phyloP scores from a whole-genome alignment of 495 filamentous ascomycete genomes.

The Articulospora tetracladia region DNA sequence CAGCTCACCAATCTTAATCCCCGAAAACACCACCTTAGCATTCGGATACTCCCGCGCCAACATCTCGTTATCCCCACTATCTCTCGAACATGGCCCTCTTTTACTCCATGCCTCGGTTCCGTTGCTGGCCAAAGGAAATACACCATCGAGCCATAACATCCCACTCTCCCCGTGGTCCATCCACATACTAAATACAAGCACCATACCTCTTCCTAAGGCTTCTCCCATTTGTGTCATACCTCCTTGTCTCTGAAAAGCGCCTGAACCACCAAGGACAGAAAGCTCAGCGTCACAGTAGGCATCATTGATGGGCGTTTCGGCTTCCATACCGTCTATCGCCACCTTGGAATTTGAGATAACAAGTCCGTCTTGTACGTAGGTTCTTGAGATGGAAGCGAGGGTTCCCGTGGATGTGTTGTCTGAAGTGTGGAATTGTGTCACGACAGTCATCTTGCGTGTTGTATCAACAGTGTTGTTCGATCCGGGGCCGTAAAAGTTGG shows the following conservation, averaged over 20 bases:
- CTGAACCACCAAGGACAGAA: constrained; percentile 51
- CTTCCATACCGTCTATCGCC: constrained; percentile 46
- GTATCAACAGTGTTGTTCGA: constrained; percentile 60
- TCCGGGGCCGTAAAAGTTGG: constrained; percentile 52
- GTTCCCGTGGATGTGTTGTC: constrained; percentile 51
- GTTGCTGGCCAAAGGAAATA: constrained; percentile 54
- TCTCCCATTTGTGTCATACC: constrained; percentile 55
- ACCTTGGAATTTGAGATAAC: constrained; percentile 38
- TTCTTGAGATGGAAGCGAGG: constrained; percentile 54
- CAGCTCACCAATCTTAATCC: constrained; percentile 63
- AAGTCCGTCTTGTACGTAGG: constrained; percentile 60
- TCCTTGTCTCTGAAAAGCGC: constrained; percentile 49
- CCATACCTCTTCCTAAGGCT: constrained; percentile 53
- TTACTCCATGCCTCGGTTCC: constrained; percentile 54
- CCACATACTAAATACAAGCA: constrained; percentile 65
- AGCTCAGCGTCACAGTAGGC: constrained; percentile 57
- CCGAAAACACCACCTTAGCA: constrained; percentile 57
- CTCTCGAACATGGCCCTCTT: constrained; percentile 63
- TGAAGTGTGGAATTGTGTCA: constrained; percentile 64
- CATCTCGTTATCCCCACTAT: constrained; percentile 54
- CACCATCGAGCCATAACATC: constrained; percentile 82
- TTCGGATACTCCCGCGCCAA: constrained; percentile 51
- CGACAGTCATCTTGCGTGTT: constrained; percentile 55
- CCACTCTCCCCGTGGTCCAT: constrained; percentile 62
- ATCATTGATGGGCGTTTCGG: constrained; percentile 51